These are phyloP conservation scores for Neofusicoccum parvum DNA, from an alignment of 2,329 filamentous ascomycete species.

Conservation along the genomic window DNA sequence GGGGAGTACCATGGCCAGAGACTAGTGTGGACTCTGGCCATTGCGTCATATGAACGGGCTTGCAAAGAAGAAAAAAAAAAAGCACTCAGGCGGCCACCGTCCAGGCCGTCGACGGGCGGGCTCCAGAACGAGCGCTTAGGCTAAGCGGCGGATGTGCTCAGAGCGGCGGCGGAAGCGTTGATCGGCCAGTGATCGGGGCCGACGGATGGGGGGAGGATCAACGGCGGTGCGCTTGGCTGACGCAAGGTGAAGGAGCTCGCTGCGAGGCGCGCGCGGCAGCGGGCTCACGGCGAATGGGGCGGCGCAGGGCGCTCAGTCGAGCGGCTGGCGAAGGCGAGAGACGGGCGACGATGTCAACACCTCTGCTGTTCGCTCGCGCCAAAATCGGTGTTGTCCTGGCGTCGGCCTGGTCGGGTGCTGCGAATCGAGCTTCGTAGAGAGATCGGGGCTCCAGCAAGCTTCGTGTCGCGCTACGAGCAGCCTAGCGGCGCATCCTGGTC, in stretches of 20 bases:
- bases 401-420: neutral
- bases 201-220: constrained; percentile 6
- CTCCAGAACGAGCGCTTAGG: neutral
- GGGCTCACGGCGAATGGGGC: neutral
- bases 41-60: neutral
- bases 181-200: neutral
- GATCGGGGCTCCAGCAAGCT: neutral
- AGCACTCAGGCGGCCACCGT: neutral
- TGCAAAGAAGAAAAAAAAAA: neutral
- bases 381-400: neutral
- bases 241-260: neutral
- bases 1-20: too few species aligned
- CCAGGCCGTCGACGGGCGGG: neutral
- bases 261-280: neutral
- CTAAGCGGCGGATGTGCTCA: neutral
- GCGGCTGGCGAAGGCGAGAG: neutral
- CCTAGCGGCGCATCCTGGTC: constrained; percentile 14
- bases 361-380: neutral
- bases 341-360: neutral
- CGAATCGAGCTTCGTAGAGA: neutral
- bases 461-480: neutral
- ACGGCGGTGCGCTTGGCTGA: neutral
- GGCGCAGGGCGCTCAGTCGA: neutral
- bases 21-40: too few species aligned
- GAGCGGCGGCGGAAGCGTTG: neutral